Base-by-base conservation (phyloP, 805 yeast genomes). In the Maudiozyma barnettii region DNA sequence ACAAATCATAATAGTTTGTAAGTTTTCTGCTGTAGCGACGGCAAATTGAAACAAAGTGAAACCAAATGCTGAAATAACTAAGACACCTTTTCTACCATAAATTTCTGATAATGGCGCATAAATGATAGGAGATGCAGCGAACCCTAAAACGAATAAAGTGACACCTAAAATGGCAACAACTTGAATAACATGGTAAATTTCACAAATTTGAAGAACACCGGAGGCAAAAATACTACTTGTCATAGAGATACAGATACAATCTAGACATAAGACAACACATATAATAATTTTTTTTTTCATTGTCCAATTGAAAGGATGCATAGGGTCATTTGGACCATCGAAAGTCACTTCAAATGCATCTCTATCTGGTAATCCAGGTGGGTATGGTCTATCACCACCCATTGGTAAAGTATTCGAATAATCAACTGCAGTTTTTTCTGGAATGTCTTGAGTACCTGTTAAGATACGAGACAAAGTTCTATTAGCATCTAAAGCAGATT, bases 21-120 rank as follows among this genome's bases (percentile, higher is more conserved):
- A 54, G 56, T 89, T 82, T 56, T 85, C 75, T 21, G 87, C 85
- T 14, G 84, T 73, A 0, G 93, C 96, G 30, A 76, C 77, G 2
- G 84, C 95, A 59, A 83, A 84, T 42, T 74, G 72, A 65, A 87
- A 86, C 39, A 76, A 56, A n/a, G 75, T 68, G 59, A 76, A 75
- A 1, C 82, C 76, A 39, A 85, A 67, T 4, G 74, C 62, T 4
- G 89, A 78, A 4, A 78, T 51, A 2, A 83, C 52, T 45, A 84
- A 56, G 14, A 86, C 79, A 12, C 74, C 64, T 61, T 77, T 76
- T 64, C 95, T 77, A 44, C 95, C 93, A 54, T 73, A 81, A 35
- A 82, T 59, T 62, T 84, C 95, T n/a, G 91, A 82, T 35, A 84
- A 62, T 5, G 95, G 96, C 29, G 93, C 96, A 87, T 93, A 90